These are phyloP conservation scores for Harringtonia lauricola DNA, from an alignment of 2,329 filamentous ascomycete genomes.

Conservation along the genomic window DNA sequence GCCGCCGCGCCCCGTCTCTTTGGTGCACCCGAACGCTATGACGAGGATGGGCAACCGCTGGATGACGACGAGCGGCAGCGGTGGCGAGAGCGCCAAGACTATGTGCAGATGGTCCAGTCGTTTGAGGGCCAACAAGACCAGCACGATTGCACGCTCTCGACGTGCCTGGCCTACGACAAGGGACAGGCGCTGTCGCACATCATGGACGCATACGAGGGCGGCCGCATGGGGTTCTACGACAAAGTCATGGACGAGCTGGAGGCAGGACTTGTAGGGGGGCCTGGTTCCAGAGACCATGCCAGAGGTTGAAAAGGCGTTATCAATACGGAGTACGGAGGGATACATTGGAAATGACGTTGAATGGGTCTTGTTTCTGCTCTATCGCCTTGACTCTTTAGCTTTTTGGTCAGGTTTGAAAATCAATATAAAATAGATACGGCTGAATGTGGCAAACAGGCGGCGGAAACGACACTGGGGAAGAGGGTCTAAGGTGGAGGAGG, in stretches of 20 bases:
- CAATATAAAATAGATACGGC: too few species aligned
- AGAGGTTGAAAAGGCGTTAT: neutral
- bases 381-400: too few species aligned
- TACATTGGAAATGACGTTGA: too few species aligned
- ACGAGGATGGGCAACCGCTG: neutral
- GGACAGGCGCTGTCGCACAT: constrained; percentile 1
- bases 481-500: too few species aligned
- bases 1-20: constrained; percentile 8
- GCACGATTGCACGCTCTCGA: neutral
- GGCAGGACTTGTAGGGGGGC: neutral
- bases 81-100: constrained; percentile 2
- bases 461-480: too few species aligned
- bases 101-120: constrained; percentile 1
- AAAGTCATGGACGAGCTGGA: constrained; percentile 5
- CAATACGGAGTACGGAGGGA: neutral
- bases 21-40: neutral
- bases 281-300: neutral
- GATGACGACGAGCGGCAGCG: constrained; percentile 1
- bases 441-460: too few species aligned
- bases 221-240: constrained; percentile 6
- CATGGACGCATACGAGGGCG: constrained; percentile 1
- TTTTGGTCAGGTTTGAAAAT: too few species aligned
- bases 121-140: neutral
- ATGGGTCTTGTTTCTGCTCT: too few species aligned
- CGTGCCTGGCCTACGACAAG: constrained; percentile 2